A percentile compares a stretch with the other conserved stretches of the same genome.
phyloP scores from a whole-genome alignment of 1,284 basidiomycete genomes.

The Ganoderma leucocontextum region DNA sequence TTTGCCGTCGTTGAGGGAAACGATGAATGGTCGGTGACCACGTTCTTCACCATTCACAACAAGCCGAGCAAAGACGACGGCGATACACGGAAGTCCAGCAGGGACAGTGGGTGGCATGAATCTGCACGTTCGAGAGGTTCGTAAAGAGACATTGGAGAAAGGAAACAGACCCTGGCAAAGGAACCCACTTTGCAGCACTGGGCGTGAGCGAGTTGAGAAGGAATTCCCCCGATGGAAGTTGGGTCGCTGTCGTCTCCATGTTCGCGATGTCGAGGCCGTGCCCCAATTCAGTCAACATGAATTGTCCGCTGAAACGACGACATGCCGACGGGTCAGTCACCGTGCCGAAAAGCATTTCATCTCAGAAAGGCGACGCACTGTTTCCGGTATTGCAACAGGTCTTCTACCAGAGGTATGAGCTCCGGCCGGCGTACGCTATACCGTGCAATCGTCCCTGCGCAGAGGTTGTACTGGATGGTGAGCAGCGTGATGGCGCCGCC shows the following conservation, averaged over 20 bases:
- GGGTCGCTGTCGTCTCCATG: conserved; percentile 50
- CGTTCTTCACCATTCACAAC: conserved; percentile 43
- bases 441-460: conserved; percentile 49
- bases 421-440: conserved; percentile 44
- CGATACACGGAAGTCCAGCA: conserved; percentile 44
- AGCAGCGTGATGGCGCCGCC: conserved; percentile 47
- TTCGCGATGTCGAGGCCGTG: conserved; percentile 52
- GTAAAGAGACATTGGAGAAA: neutral
- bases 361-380: conserved; percentile 19
- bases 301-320: conserved; percentile 46
- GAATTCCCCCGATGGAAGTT: conserved; percentile 46
- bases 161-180: too few relatives aligned
- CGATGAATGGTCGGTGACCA: conserved; percentile 47
- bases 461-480: conserved; percentile 55
- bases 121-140: conserved; percentile 33
- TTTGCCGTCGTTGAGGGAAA: conserved; percentile 44
- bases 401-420: conserved; percentile 38
- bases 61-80: conserved; percentile 46
- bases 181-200: conserved; percentile 48
- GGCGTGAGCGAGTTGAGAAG: conserved; percentile 46
- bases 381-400: conserved; percentile 31
- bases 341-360: neutral
- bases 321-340: neutral
- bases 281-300: conserved; percentile 50
- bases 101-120: conserved; percentile 55